Base-by-base conservation (phyloP, 2,329 filamentous ascomycete species). In the Emydomyces testavorans region DNA sequence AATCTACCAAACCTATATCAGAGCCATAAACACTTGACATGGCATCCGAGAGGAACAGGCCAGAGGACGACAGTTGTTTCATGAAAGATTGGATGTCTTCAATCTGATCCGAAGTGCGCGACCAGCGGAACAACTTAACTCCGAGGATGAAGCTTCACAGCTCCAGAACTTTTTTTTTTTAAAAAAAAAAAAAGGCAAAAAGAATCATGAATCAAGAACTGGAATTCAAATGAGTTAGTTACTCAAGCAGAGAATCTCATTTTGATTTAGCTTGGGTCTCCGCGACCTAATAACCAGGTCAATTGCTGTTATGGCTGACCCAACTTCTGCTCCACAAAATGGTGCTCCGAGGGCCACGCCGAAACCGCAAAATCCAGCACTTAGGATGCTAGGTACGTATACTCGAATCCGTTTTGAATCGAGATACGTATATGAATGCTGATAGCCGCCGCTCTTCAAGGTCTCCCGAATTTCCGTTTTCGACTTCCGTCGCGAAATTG, bases 401-500 rank as follows among this genome's bases (percentile, higher is more conserved):
- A 24, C n/a, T n/a, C 20, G 15, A n/a, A 1, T 10, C 21, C n/a
- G 23, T 4, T n/a, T 20, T 31, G 3, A 10, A 35, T 31, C 28
- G 28, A 11, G 7, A 4, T 18, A 8, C 24, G 8, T 13, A 7
- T 41, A 15, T 15, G 29, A 21, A 21, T 42, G 28, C 46, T 48
- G 29, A 48, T 36, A 35, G 11, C 16, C 15, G 26, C 10, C 11
- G 7, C 21, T 28, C 21, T n/a, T 29, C 5, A 31, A 82, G 90
- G 90, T 49, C 72, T 98, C 50, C 90, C 90, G 43, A 84, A 82
- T 56, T 78, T 95, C 52, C 83, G 85, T 51, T 76, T 81, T 57
- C 87, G 80, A 66, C 79, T 98, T 15, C 92, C 92, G 6, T 96
- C 90, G 15, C 84, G 92, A 52, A 96, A 96, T 65, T 98, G 92